A percentile compares a stretch with the other conserved stretches of the same genome.
phyloP scores from a whole-genome alignment of 371 early-diverging fungal genomes.

The Apophysomyces elegans region DNA sequence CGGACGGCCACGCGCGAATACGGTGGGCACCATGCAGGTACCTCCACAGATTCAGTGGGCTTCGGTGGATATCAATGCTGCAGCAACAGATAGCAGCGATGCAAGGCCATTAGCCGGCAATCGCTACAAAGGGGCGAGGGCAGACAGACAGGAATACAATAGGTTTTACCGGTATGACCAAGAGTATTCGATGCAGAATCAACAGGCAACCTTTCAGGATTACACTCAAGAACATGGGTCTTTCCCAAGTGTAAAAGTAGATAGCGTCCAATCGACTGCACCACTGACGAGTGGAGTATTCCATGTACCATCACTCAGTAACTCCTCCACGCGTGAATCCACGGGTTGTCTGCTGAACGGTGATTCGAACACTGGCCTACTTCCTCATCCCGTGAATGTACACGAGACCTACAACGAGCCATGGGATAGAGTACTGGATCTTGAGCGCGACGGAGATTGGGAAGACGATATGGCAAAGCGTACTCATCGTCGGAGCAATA shows the following conservation, averaged over 20 bases:
- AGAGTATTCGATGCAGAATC: background rate
- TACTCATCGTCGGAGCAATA: slow-evolving; percentile 41
- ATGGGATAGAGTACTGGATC: slow-evolving; percentile 22
- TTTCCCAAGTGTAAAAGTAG: background rate
- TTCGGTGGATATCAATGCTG: background rate
- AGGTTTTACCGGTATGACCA: background rate
- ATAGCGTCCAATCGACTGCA: background rate
- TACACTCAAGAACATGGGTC: background rate
- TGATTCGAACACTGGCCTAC: background rate
- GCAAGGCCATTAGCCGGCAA: background rate
- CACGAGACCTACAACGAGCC: slow-evolving; percentile 10
- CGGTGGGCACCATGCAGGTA: slow-evolving; percentile 46
- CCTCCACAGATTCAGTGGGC: slow-evolving; percentile 37
- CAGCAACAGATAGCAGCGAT: background rate
- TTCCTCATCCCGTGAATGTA: slow-evolving; percentile 15
- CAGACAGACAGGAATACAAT: slow-evolving; percentile 1
- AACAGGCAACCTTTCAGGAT: background rate
- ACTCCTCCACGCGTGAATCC: background rate
- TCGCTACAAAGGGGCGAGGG: slow-evolving; percentile 1
- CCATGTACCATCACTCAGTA: background rate
- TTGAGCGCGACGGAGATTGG: slow-evolving; percentile 31
- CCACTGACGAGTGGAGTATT: background rate
- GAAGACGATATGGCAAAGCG: slow-evolving; percentile 9
- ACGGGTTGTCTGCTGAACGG: background rate
- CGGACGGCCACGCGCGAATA: slow-evolving; percentile 48